Evolutionary conservation across 2,329 filamentous ascomycete species (phyloP).

Genomic region (Phialophora macrospora): DNA sequence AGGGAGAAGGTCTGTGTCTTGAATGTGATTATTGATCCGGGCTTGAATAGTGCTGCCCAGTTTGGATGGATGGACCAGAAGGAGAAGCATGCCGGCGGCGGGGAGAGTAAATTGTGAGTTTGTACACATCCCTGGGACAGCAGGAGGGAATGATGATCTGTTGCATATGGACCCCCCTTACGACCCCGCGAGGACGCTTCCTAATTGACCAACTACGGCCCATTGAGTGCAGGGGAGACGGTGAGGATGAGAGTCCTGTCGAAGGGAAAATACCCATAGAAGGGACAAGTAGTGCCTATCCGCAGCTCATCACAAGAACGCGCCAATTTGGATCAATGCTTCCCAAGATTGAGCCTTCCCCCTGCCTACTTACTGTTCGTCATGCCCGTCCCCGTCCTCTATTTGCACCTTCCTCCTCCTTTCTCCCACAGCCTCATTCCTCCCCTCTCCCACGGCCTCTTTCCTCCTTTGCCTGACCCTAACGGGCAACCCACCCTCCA

Average conservation of each 20-base stretch:
- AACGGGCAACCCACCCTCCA: constrained; percentile 64
- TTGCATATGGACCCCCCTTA: no score
- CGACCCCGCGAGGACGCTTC: not conserved
- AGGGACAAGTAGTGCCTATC: not conserved
- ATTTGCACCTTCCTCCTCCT: not conserved
- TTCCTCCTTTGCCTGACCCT: constrained; percentile 24
- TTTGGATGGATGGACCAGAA: constrained; percentile 46
- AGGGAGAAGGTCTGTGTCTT: constrained; percentile 54
- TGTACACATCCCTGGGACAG: not conserved
- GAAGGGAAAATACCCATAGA: not conserved
- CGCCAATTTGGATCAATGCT: no score
- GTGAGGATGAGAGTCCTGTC: not conserved
- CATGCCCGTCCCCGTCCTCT: not conserved
- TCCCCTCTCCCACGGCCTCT: not conserved
- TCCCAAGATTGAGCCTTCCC: no score
- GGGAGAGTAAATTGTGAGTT: constrained; percentile 24
- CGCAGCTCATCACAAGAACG: not conserved
- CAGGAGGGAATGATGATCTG: not conserved
- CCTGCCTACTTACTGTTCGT: no score
- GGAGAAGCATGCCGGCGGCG: constrained; percentile 33
- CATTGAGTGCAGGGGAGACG: not conserved
- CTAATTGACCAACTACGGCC: not conserved
- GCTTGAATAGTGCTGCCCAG: constrained; percentile 49
- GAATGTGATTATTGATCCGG: constrained; percentile 62
- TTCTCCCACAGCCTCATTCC: no score